phyloP scores from a whole-genome alignment of 768 basidiomycete species.

The Russula foetens region DNA sequence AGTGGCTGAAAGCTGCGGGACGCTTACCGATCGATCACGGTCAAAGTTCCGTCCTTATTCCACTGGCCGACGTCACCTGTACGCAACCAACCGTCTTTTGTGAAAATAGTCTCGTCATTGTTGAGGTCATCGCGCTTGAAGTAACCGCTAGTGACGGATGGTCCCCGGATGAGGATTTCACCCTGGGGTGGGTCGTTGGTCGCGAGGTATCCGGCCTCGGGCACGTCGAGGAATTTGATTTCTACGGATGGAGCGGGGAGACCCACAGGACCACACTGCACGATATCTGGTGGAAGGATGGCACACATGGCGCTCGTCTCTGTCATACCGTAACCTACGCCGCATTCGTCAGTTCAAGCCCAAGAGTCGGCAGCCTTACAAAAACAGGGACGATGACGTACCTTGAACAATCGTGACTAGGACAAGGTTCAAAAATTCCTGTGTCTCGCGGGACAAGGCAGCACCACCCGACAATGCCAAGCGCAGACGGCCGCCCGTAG shows the following conservation, averaged over 20 bases:
- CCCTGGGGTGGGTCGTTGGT: constrained; percentile 70
- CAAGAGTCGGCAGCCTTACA: neutral
- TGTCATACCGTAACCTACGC: constrained; percentile 89
- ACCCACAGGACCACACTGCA: constrained; percentile 71
- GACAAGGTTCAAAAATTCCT: constrained; percentile 79
- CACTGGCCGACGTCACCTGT: constrained; percentile 95
- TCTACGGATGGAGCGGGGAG: constrained; percentile 85
- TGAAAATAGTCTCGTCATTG: constrained; percentile 72
- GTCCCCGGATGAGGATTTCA: constrained; percentile 84
- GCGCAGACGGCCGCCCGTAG: constrained; percentile 83
- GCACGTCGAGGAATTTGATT: constrained; percentile 77
- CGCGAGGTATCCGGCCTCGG: constrained; percentile 78
- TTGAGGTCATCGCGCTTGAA: constrained; percentile 91
- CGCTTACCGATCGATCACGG: constrained; percentile 77
- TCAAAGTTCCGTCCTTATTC: constrained; percentile 87
- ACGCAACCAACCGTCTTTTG: constrained; percentile 86
- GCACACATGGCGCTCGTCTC: constrained; percentile 89
- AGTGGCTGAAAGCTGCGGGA: neutral
- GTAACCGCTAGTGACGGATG: constrained; percentile 82
- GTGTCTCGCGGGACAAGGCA: constrained; percentile 76
- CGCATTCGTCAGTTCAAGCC: neutral
- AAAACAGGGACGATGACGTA: constrained; percentile 27
- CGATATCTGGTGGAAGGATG: constrained; percentile 76
- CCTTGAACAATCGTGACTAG: constrained; percentile 85
- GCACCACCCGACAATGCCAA: constrained; percentile 82